These are phyloP conservation scores for Lachancea quebecensis DNA, from an alignment of 805 yeast genomes.

Conservation along the genomic window DNA sequence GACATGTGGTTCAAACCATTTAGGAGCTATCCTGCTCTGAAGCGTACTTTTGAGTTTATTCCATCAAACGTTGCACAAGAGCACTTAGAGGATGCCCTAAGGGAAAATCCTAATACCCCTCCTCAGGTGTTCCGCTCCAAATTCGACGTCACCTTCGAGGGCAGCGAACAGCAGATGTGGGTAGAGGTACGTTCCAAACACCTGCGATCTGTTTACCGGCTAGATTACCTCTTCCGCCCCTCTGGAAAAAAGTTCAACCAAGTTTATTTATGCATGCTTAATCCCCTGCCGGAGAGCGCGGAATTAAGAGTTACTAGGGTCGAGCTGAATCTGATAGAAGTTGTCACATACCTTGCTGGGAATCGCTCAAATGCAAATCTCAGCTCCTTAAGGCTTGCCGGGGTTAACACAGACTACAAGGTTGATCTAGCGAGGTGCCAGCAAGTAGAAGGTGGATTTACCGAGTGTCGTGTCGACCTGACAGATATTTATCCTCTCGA, in stretches of 20 bases:
- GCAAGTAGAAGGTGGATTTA: neutral
- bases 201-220: constrained; percentile 19
- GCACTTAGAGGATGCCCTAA: neutral
- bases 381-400: constrained; percentile 24
- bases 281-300: constrained; percentile 2
- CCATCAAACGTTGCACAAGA: constrained; percentile 12
- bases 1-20: constrained; percentile 27
- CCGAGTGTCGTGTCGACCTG: constrained; percentile 2
- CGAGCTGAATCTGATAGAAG: constrained; percentile 25
- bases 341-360: constrained; percentile 24
- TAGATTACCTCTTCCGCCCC: constrained; percentile 20
- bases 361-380: constrained; percentile 27
- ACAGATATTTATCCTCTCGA: neutral
- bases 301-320: constrained; percentile 7
- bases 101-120: neutral
- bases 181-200: constrained; percentile 21
- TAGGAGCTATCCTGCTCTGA: constrained; percentile 17
- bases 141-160: constrained; percentile 3
- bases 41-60: constrained; percentile 21
- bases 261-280: constrained; percentile 13
- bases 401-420: constrained; percentile 3
- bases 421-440: neutral
- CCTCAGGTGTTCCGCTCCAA: neutral
- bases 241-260: constrained; percentile 23
- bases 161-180: constrained; percentile 14